Evolutionary conservation across 371 early-diverging fungal species (phyloP), one percentile per base, ranked within the genome.

Genomic region (Mortierella sp.): DNA sequence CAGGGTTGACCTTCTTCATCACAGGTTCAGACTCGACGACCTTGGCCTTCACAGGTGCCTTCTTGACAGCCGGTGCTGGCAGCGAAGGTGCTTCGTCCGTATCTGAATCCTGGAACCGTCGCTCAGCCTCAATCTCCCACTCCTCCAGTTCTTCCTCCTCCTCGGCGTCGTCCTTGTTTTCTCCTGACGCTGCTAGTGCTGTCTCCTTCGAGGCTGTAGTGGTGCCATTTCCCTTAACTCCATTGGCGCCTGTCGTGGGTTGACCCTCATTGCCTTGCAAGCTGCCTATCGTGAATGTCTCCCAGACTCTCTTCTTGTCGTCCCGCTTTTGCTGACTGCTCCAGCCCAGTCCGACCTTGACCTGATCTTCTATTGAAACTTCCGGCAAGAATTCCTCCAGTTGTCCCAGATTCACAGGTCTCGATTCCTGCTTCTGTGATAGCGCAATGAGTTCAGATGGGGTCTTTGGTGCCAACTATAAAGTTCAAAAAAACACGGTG

Each of bases 91-190:
- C 78, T 51, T 75, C 80, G 29, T 86, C 86, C 8, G 63, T 38
- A 60, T 82, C 86, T 12, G 86, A 82, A 58, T 86, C 86, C 77
- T 82, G 82, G 78, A 86, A 86, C 58, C 79, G 79, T 29, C 76
- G 78, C 65, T 86, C 86, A 24, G 86, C 86, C 32, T 86, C 86
- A 72, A 86, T 86, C 76, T 86, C 86, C 86, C 86, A 86, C 46
- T 86, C 86, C 70, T 86, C 86, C 63, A 86, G 49, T 46, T 79
- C 86, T 21, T 82, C 86, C 18, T 81, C 73, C 0, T 73, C 65
- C 4, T 79, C 75, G 21, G 63, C 70, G 44, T 60, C 75, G 27
- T 48, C 60, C 16, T 51, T 55, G 38, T 11, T 27, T 4, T 43
- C 35, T 71, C 71, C 78, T 41, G 70, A n/a, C 4, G 74, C 29